Base-by-base conservation (phyloP, 257 asterid species). In the Ilex aquifolium region DNA sequence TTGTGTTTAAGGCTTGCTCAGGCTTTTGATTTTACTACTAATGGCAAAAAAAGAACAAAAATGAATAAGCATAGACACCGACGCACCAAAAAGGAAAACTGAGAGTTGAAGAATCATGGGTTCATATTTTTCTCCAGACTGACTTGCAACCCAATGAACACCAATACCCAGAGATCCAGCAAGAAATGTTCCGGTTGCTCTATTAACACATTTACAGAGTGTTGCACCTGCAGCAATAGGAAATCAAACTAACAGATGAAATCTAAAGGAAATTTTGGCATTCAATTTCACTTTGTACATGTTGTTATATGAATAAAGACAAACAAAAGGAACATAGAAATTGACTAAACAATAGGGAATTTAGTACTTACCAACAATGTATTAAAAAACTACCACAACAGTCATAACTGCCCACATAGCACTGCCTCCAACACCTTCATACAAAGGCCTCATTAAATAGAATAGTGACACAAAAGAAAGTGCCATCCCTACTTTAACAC, bases 391-490 rank as follows among this genome's bases (percentile, higher is more conserved):
- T 13, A 85, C 95, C 11, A 90, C 95, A 11, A 90, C 97, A 1
- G 97, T 90, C 89, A 90, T 83, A 44, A 90, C 82, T 5, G 97
- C 95, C 97, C 97, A 90, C 82, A 90, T 87, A 44, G 93, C 95
- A 70, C 72, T 85, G 40, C 91, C 94, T 54, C 95, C 95, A 44
- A 90, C 85, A 0, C 91, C 95, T 16, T 85, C 82, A 55, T 90
- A 85, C 55, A 90, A 66, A 51, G 95, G 95, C 74, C 83, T 81
- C 90, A 87, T 78, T 85, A 87, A 90, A 66, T 90, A 90, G 56
- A 87, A 87, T 29, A 85, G 63, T 4, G 97, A 90, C 49, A 90
- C 95, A 9, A 87, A 67, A 12, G 82, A 74, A 11, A 90, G 91
- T 39, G 95, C 95, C 80, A 83, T 3, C 14, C 95, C 95, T 14